Percentiles rank a stretch among this genome's conserved stretches.
Conservation (phyloP, 768 basidiomycete species). For the Suillus ampliporus region DNA sequence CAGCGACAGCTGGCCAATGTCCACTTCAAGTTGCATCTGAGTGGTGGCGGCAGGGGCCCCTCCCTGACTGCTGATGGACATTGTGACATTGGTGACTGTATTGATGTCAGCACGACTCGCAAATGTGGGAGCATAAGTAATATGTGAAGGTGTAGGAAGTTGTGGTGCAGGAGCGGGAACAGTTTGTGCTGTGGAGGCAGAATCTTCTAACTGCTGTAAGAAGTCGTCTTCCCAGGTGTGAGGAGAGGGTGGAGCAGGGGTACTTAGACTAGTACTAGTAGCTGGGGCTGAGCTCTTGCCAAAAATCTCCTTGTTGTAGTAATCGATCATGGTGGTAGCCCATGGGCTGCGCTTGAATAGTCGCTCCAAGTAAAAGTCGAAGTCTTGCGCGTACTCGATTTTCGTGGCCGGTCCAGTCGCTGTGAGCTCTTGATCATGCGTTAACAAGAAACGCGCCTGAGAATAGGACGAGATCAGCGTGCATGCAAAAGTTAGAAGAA, state of each 20-base stretch:
- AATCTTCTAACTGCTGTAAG: constrained; percentile 1
- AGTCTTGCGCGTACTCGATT: constrained; percentile 2
- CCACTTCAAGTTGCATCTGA: background rate
- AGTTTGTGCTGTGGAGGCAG: background rate
- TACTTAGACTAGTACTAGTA: background rate
- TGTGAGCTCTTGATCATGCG: background rate
- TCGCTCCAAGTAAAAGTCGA: constrained; percentile 9
- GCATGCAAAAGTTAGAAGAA: background rate
- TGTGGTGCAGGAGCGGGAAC: background rate
- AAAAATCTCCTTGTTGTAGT: background rate
- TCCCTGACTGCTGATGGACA: background rate
- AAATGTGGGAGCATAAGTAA: background rate
- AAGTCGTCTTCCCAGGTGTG: constrained; percentile 4
- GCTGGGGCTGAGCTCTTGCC: background rate
- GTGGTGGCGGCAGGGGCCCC: background rate
- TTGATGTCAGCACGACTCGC: background rate
- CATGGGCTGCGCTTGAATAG: constrained; percentile 7
- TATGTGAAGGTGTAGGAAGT: background rate
- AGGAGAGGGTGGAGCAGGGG: background rate
- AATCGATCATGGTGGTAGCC: background rate
- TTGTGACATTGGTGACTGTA: background rate
- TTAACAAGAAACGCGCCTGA: background rate
- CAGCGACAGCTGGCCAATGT: background rate
- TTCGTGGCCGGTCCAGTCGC: background rate
- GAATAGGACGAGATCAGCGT: background rate